Evolutionary conservation across 1,284 basidiomycete species (phyloP), one percentile per base, ranked within the genome.

Genomic region (Inonotus obliquus): DNA sequence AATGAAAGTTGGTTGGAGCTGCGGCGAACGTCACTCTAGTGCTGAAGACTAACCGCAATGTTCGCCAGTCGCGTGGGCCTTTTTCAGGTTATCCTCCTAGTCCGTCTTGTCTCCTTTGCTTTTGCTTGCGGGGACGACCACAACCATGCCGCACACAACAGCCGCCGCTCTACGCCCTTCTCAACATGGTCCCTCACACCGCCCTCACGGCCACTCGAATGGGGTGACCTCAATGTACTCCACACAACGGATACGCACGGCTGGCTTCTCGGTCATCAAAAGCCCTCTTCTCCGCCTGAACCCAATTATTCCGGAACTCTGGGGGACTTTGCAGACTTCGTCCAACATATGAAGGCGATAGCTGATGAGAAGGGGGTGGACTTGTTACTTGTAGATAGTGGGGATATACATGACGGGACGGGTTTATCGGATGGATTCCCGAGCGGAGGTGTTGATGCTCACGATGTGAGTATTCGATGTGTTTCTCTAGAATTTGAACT

Each of bases 161-260:
- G 41, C 6, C 11, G 14, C 14, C 17, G 41, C 17, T 44, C 41
- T 17, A 17, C 41, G 62, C 74, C 78, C 45, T 73, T 74, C 57
- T 78, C 82, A 0, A 71, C 75, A 54, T 65, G 73, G n/a, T 73
- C 73, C 27, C 74, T 88, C 48, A 76, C 82, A 0, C 77, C 78
- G 13, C 88, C 87, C 3, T 77, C 79, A 61, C 77, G 82, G 29
- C 81, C 83, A 39, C 79, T 94, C 38, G 80, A 81, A 55, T 92
- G 89, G 89, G 84, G 87, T 35, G 87, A 92, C 67, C 75, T 93
- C 69, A 92, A 92, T 67, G 77, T 90, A 67, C 78, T 93, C 55
- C 89, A 91, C 70, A 92, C 91, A 21, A 93, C 91, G 0, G 91
- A 93, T 70, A 86, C 82, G 48, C 91, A 93, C 73, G 91, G 89